These are phyloP conservation scores for Tylopilus balloui DNA, from an alignment of 768 basidiomycete species.

Conservation along the genomic window DNA sequence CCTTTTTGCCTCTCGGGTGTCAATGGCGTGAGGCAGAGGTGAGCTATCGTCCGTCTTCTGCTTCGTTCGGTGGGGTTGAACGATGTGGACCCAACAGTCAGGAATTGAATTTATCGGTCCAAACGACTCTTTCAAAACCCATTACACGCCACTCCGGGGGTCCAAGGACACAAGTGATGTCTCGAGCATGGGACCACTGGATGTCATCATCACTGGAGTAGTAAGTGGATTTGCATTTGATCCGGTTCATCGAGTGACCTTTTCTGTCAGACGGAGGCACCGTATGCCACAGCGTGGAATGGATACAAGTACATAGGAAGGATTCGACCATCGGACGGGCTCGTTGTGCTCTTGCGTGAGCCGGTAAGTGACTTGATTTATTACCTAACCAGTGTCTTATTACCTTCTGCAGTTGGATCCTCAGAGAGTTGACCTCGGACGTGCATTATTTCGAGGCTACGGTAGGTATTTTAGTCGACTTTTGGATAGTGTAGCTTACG, in stretches of 20 bases:
- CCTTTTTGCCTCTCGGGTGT: slow-evolving; percentile 43
- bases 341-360: slow-evolving; percentile 50
- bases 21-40: slow-evolving; percentile 33
- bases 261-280: slow-evolving; percentile 40
- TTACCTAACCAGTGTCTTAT: slow-evolving; percentile 3
- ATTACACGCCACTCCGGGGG: slow-evolving; percentile 35
- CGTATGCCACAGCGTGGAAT: slow-evolving; percentile 52
- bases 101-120: slow-evolving; percentile 32
- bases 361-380: slow-evolving; percentile 36
- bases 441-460: slow-evolving; percentile 45
- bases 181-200: slow-evolving; percentile 27
- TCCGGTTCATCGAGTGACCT: slow-evolving; percentile 1
- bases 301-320: slow-evolving; percentile 52
- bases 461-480: slow-evolving; percentile 26
- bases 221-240: slow-evolving; percentile 29
- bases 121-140: slow-evolving; percentile 33
- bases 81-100: slow-evolving; percentile 9
- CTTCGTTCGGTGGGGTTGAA: neutral
- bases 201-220: slow-evolving; percentile 52
- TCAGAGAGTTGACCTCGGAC: slow-evolving; percentile 30
- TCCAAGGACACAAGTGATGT: slow-evolving; percentile 12
- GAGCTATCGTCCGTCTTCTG: neutral
- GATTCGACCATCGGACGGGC: slow-evolving; percentile 54
- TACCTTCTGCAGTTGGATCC: slow-evolving; percentile 18
- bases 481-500: slow-evolving; percentile 6